These are phyloP conservation scores for Huntiella bhutanensis DNA, from an alignment of 2,329 filamentous ascomycete species.

Conservation along the genomic window DNA sequence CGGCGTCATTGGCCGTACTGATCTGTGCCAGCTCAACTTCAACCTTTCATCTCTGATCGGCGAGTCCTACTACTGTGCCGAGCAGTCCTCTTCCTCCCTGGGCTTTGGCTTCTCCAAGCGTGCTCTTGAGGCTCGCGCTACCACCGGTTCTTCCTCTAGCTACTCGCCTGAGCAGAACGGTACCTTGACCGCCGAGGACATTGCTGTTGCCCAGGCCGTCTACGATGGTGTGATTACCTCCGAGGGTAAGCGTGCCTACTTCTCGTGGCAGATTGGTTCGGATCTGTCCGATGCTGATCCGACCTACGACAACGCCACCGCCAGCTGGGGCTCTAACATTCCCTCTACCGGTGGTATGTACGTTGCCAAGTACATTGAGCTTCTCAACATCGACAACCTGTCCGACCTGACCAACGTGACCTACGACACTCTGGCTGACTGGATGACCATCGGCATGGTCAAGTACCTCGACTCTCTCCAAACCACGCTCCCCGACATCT, in stretches of 20 bases:
- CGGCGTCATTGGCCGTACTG: conserved; percentile 26
- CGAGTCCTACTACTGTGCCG: conserved; percentile 14
- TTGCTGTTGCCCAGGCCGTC: conserved; percentile 2
- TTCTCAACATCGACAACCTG: background rate
- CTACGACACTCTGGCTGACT: conserved; percentile 2
- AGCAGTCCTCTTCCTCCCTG: conserved; percentile 13
- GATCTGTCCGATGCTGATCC: conserved; percentile 1
- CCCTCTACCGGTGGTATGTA: conserved; percentile 2
- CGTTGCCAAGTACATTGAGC: conserved; percentile 1
- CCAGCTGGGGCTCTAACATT: background rate
- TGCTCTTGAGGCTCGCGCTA: background rate
- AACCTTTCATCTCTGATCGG: conserved; percentile 13
- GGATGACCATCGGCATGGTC: conserved; percentile 2
- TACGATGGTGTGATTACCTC: conserved; percentile 3
- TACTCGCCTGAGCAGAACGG: conserved; percentile 1
- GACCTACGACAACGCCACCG: conserved; percentile 1
- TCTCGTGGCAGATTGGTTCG: conserved; percentile 3
- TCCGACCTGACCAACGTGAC: background rate
- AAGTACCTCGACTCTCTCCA: conserved; percentile 13
- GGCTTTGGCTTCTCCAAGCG: conserved; percentile 15
- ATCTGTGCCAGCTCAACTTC: conserved; percentile 22
- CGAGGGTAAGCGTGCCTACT: conserved; percentile 1
- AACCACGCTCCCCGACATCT: conserved; percentile 13
- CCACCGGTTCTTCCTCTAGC: background rate
- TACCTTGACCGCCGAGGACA: background rate